These are phyloP conservation scores for Chernovozyma sophiae-reginae DNA, from an alignment of 1,139 yeast species.

Conservation along the genomic window DNA sequence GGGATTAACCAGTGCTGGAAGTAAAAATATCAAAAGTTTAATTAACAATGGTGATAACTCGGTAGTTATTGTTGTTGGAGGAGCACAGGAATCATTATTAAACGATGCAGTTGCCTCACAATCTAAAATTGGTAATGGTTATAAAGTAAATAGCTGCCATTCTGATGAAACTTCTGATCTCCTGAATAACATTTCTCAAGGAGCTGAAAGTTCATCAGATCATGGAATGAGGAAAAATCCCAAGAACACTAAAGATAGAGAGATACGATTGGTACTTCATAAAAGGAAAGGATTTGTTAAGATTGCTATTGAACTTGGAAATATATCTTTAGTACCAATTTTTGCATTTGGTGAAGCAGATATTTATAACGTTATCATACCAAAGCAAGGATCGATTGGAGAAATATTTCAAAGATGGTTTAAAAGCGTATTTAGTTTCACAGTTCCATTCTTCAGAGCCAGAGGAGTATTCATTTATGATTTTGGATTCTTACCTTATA, in stretches of 20 bases:
- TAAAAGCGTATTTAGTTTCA: constrained; percentile 70
- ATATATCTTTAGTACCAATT: constrained; percentile 78
- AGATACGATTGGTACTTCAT: constrained; percentile 55
- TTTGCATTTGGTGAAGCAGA: constrained; percentile 93
- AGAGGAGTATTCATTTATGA: constrained; percentile 91
- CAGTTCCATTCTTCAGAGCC: constrained; percentile 88
- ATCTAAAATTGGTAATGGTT: constrained; percentile 41
- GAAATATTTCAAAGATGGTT: constrained; percentile 64
- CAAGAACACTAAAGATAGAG: constrained; percentile 10
- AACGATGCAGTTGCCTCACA: constrained; percentile 36
- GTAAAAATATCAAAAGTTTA: constrained; percentile 62
- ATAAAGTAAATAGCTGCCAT: constrained; percentile 49
- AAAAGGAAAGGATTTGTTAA: constrained; percentile 87
- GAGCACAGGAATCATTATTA: constrained; percentile 84
- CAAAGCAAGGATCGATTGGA: constrained; percentile 48
- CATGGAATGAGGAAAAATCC: constrained; percentile 27
- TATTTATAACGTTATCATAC: constrained; percentile 60
- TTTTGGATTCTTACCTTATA: constrained; percentile 83
- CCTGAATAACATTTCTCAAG: no score
- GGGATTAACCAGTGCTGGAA: constrained; percentile 85
- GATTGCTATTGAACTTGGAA: constrained; percentile 76
- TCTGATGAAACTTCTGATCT: neutral
- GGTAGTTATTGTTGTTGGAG: constrained; percentile 89
- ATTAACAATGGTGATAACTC: constrained; percentile 65
- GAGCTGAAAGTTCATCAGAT: constrained; percentile 13